Evolutionary conservation across 192 early-diverging fungal species (phyloP).

Genomic region (Allomyces macrogynus): DNA sequence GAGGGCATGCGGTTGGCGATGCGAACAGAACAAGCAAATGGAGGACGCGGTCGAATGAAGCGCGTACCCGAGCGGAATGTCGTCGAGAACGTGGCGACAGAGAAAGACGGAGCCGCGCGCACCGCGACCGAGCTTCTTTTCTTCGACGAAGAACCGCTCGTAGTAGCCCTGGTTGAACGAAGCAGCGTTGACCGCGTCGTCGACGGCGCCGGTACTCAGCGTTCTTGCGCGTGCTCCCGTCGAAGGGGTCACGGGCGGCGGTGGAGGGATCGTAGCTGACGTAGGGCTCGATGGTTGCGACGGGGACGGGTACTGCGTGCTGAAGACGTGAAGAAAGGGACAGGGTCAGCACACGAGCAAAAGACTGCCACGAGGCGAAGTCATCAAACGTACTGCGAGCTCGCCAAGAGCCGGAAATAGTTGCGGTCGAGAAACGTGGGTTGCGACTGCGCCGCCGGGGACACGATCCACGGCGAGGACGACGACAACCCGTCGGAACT

Average conservation of each 20-base stretch:
- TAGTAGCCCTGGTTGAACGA: constrained; percentile 94
- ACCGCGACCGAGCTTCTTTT: constrained; percentile 71
- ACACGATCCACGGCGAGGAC: constrained; percentile 1
- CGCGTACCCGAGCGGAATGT: constrained; percentile 33
- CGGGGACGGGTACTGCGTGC: constrained; percentile 4
- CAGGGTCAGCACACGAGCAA: constrained; percentile 4
- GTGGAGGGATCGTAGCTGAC: constrained; percentile 8
- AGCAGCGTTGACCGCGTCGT: constrained; percentile 20
- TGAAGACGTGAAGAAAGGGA: neutral
- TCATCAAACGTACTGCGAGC: constrained; percentile 6
- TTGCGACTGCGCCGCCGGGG: neutral
- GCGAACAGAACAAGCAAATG: too few relatives aligned
- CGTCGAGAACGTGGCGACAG: constrained; percentile 54
- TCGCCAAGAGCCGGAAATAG: constrained; percentile 33
- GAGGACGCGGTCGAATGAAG: too few relatives aligned
- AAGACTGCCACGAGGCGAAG: neutral
- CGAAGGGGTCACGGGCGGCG: constrained; percentile 9
- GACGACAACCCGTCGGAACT: neutral
- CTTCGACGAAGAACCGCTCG: constrained; percentile 72
- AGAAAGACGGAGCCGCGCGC: constrained; percentile 76
- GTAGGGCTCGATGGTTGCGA: neutral
- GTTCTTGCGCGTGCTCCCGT: constrained; percentile 7
- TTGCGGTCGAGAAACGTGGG: constrained; percentile 25
- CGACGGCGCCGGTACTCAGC: neutral
- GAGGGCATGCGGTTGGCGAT: constrained; percentile 13